Base-by-base conservation (phyloP, 2,329 filamentous ascomycete species). In the Colletotrichum sp. region DNA sequence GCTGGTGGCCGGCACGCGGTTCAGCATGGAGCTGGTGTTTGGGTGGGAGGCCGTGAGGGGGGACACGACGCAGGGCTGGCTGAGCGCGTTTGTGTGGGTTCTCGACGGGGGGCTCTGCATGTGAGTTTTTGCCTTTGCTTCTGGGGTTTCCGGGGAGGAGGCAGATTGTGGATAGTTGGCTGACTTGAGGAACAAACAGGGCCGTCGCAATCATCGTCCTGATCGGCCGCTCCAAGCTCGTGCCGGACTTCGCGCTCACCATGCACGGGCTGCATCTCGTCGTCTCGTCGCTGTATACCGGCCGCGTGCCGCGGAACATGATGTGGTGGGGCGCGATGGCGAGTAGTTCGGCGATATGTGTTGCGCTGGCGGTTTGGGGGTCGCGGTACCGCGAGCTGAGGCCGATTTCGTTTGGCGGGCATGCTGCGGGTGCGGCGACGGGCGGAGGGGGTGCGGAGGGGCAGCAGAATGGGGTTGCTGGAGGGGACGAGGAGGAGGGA, bases 181-280 rank as follows among this genome's bases (percentile, higher is more conserved):
- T 28, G 57, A 60, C 57, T 8, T 30, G n/a, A 18, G 15, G 8
- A 30, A 22, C 9, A 75, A 81, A 75, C 81, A 99, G 96, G 83
- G 92, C 95, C 57, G 92, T 98, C 75, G 94, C 95, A 57, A 93
- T 98, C 74, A 92, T 98, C 67, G 86, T 96, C 70, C 88, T 99
- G 74, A 92, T 99, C 79, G 93, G 94, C 24, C 95, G 97, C 77
- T 97, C 94, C 64, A 99, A 99, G 84, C 94, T 99, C 76, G 95
- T 99, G 67, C 95, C 95, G 79, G 97, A 99, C 86, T 99, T 99
- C 84, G 95, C 95, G 36, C 88, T 98, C 28, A 98, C 96, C 4
- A 91, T 98, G 22, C 95, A 98, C 86, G 91, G 95, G 83, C 88
- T 98, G 57, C 95, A 98, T 83, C 90, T 98, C 69, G 78, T 97